Base-by-base conservation (phyloP, 306 rosid species). In the Geum urbanum region DNA sequence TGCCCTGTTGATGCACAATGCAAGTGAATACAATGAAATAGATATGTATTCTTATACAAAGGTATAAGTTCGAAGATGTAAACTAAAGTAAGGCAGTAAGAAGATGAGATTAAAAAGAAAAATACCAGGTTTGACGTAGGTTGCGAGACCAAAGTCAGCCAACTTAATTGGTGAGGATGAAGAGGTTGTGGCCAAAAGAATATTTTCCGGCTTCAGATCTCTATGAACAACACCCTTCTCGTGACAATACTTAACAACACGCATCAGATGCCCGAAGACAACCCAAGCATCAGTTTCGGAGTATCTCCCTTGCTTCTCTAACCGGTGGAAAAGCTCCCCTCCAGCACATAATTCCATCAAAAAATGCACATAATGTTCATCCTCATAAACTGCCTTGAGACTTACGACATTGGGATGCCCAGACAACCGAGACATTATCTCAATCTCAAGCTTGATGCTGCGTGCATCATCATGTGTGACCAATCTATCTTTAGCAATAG, bases 291-390 rank as follows among this genome's bases (percentile, higher is more conserved):
- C 85, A 8, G 86, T 71, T 76, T 90, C 96, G 0, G 84, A 82
- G 84, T 87, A 90, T 66, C 88, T 78, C 7, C 96, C 96, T 15
- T 87, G 81, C 89, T 90, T 84, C 86, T 90, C 89, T 37, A 90
- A 80, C 52, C 76, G 78, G 67, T 90, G 96, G 80, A 90, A 90
- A 58, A 89, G 79, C 80, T 89, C 96, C 46, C 96, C 92, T 61
- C 96, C 96, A 8, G 96, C 96, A 66, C 96, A 89, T 80, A 89
- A 89, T 76, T 89, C 96, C 96, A 89, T 87, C 82, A 87, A 82
- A 78, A 89, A 77, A 78, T 89, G 96, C 72, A 89, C 96, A 73
- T 82, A 84, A 72, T 72, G 70, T 75, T 87, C 91, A 74, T 87
- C 96, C 76, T 90, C 96, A 51, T 87, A 90, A 81, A 90, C 96